These are phyloP conservation scores for Lepiota brunneoincarnata DNA, from an alignment of 768 basidiomycete species.

Conservation along the genomic window DNA sequence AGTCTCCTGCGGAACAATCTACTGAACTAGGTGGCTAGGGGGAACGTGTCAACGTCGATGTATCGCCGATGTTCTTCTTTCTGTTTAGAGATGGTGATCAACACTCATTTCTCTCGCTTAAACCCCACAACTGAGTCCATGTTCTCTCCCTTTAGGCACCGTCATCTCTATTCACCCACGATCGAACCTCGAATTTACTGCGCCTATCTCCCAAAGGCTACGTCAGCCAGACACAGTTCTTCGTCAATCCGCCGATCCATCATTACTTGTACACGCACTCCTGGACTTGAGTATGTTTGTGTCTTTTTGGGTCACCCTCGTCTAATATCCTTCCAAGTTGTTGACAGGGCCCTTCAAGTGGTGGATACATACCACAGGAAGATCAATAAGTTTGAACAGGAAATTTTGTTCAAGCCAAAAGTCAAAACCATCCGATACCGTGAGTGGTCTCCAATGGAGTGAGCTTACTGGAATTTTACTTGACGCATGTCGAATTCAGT, in stretches of 20 bases:
- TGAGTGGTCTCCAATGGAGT: no score
- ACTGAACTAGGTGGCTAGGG: slow-evolving; percentile 34
- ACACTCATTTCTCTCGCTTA: slow-evolving; percentile 5
- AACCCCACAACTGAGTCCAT: not conserved
- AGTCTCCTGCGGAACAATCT: slow-evolving; percentile 15
- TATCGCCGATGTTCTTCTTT: slow-evolving; percentile 66
- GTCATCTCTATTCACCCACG: slow-evolving; percentile 58
- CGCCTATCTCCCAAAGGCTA: slow-evolving; percentile 57
- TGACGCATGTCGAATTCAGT: slow-evolving; percentile 34
- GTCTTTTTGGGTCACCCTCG: not conserved
- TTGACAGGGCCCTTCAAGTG: slow-evolving; percentile 66
- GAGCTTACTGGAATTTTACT: not conserved
- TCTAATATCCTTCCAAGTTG: slow-evolving; percentile 36
- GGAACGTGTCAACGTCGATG: slow-evolving; percentile 56
- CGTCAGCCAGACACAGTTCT: slow-evolving; percentile 57
- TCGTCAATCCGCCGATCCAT: slow-evolving; percentile 61
- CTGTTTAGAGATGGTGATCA: slow-evolving; percentile 59
- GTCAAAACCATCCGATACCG: slow-evolving; percentile 52
- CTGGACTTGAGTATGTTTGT: slow-evolving; percentile 50
- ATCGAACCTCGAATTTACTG: slow-evolving; percentile 44
- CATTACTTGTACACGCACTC: slow-evolving; percentile 65
- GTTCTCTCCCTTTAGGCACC: slow-evolving; percentile 40
- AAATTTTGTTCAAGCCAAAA: slow-evolving; percentile 56
- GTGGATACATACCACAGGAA: slow-evolving; percentile 66
- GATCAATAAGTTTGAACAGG: slow-evolving; percentile 58